Evolutionary conservation across 163 green algal genomes (phyloP).

Genomic region (Smithsoniella earleae): DNA sequence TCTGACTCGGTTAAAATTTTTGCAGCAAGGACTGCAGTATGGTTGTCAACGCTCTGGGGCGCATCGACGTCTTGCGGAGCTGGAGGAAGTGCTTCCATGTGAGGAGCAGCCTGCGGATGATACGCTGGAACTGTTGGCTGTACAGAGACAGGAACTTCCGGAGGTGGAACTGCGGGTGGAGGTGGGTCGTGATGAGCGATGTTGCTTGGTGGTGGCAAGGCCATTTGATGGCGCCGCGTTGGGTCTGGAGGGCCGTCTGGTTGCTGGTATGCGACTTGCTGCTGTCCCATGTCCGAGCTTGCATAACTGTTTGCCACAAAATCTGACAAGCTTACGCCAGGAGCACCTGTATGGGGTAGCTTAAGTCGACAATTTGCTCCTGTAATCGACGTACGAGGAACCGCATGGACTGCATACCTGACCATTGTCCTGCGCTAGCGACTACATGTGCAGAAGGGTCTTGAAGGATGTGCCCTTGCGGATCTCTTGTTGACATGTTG

Average conservation of each 20-base stretch:
- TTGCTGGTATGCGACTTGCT: no score
- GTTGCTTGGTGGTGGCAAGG: neutral
- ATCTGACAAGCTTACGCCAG: conserved; percentile 18
- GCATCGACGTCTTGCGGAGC: neutral
- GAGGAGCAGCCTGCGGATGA: no score
- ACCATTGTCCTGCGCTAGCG: neutral
- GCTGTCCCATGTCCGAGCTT: no score
- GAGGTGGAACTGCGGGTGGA: conserved; percentile 7
- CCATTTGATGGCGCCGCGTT: neutral
- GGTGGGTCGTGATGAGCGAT: neutral
- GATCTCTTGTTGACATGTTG: conserved; percentile 7
- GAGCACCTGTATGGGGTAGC: neutral
- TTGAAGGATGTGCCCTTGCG: no score
- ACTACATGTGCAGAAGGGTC: no score
- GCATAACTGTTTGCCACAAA: no score
- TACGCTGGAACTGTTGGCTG: no score
- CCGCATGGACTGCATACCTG: no score
- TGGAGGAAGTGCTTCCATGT: neutral
- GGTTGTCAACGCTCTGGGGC: neutral
- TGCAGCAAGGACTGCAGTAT: neutral
- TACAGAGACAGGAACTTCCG: neutral
- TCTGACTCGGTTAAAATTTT: conserved; percentile 27
- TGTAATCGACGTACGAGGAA: no score
- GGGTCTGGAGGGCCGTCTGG: no score
- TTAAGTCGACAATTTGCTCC: no score